Base-by-base conservation (phyloP, 345 rosid genomes). In the Eucalyptus curtisii region DNA sequence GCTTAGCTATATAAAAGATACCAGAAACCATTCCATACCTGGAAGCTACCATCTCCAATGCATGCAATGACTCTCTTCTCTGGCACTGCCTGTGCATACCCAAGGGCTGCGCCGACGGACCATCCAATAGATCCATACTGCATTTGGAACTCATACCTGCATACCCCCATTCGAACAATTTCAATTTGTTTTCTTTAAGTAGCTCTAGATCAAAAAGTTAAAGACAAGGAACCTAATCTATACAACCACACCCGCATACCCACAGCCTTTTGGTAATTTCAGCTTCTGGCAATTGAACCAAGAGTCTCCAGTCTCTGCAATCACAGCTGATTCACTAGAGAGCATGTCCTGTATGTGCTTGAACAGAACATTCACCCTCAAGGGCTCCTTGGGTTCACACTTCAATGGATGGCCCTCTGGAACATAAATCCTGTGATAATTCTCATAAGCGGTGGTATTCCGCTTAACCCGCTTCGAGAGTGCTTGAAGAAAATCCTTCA, bases 261-360 rank as follows among this genome's bases (percentile, higher is more conserved):
- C 97, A 86, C 97, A 96, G 89, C 96, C 97, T 85, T n/a, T 86
- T 0, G 97, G 98, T 92, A 96, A 84, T 92, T 93, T 95, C 80
- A 96, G 94, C 93, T 96, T 96, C 92, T 94, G 97, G 90, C 98
- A 96, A 76, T 96, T 95, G 87, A 96, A 95, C 98, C 97, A 96
- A 24, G 98, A 96, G 92, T 96, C 98, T 71, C 97, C 98, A 2
- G 98, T 96, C 90, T 96, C 97, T 57, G 97, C 96, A 91, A 96
- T 95, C 88, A 96, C 95, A 59, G 96, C 96, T 81, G 95, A 92
- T 66, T 93, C 94, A 90, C 96, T 8, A 66, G 98, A 96, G 45
- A 96, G 92, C 95, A 95, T 89, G 42, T 94, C 94, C 90, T 96
- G 98, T 82, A 96, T 91, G 90, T 94, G 96, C 88, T 94, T 93